Percentiles rank a stretch among this genome's conserved stretches.
Evolutionary conservation across 257 asterid genomes (phyloP).

Genomic region (Orobanche coerulescens): DNA sequence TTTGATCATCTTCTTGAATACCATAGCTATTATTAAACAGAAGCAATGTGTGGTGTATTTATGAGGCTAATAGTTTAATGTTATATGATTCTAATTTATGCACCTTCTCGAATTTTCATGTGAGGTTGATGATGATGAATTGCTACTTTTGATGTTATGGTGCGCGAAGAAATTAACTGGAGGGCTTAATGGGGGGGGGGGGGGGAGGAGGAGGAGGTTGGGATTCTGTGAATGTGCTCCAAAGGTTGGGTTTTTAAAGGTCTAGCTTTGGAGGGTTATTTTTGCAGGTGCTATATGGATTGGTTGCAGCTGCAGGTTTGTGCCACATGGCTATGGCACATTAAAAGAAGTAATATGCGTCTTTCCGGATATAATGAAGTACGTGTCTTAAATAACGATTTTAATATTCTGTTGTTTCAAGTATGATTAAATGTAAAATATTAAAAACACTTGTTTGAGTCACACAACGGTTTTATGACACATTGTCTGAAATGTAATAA

Average conservation of each 20-base stretch:
- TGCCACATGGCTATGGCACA: too few relatives aligned
- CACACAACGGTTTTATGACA: too few relatives aligned
- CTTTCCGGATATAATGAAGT: too few relatives aligned
- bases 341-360: too few relatives aligned
- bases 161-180: conserved; percentile 4
- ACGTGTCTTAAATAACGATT: too few relatives aligned
- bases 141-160: neutral
- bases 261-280: conserved; percentile 25
- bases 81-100: conserved; percentile 11
- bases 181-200: neutral
- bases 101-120: neutral
- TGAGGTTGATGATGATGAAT: conserved; percentile 2
- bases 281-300: conserved; percentile 18
- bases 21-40: conserved; percentile 15
- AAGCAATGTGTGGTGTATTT: neutral
- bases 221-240: conserved; percentile 26
- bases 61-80: neutral
- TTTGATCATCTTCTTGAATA: conserved; percentile 43
- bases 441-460: too few relatives aligned
- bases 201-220: neutral
- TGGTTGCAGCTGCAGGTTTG: neutral
- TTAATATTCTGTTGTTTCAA: too few relatives aligned
- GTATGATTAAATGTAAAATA: too few relatives aligned
- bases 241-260: conserved; percentile 29
- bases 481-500: too few relatives aligned